Percentiles rank a stretch among this genome's conserved stretches.
phyloP scores from a whole-genome alignment of 139 green algal genomes.

The Parachlorella kessleri region DNA sequence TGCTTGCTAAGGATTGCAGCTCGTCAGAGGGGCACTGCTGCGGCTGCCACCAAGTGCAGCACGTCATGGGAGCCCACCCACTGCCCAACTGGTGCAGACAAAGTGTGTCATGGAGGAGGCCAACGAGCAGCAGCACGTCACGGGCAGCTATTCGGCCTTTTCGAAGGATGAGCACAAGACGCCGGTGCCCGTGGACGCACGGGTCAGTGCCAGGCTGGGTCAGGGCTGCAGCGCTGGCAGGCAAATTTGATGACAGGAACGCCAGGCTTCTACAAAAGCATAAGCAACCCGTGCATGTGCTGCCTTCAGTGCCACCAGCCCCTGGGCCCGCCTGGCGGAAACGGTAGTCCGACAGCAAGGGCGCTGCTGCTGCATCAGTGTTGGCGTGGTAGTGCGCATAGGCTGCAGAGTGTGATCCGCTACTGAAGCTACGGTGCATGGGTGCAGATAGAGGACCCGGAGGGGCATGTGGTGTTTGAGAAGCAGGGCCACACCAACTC shows the following conservation, averaged over 20 bases:
- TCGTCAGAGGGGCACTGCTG: no score
- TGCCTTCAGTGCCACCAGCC: no score
- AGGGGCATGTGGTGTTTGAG: constrained; percentile 30
- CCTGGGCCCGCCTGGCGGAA: no score
- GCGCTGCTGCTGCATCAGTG: no score
- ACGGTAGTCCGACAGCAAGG: no score
- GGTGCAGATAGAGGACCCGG: constrained; percentile 32
- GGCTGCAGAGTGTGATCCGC: no score
- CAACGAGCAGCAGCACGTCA: constrained; percentile 14
- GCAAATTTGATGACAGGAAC: neutral
- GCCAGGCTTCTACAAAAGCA: neutral
- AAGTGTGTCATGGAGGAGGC: constrained; percentile 54
- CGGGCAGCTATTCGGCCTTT: constrained; percentile 21
- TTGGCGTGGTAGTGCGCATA: no score
- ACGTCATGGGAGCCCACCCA: no score
- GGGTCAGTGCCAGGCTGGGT: neutral
- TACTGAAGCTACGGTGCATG: no score
- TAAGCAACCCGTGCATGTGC: no score
- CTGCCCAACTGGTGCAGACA: constrained; percentile 38
- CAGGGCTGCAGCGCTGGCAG: neutral
- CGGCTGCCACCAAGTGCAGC: no score
- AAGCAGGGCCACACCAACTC: constrained; percentile 26
- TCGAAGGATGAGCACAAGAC: neutral
- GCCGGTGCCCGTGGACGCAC: constrained; percentile 14
- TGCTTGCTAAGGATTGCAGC: no score